Base-by-base conservation (phyloP, 345 rosid genomes). In the Leavenworthia alabamica region DNA sequence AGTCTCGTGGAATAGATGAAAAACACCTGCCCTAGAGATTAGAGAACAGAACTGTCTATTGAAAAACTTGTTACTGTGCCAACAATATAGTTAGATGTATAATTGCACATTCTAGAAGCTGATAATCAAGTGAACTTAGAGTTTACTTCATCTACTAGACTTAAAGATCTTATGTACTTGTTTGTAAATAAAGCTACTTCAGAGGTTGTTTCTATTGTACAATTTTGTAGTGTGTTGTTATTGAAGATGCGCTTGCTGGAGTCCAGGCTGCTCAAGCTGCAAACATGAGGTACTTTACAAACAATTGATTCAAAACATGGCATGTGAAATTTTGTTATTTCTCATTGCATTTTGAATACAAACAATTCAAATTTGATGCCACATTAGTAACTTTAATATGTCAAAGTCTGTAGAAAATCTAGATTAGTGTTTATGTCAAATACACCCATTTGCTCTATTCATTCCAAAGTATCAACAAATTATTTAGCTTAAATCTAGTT, bases 181-280 rank as follows among this genome's bases (percentile, higher is more conserved):
- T 53, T 42, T 48, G 37, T 26, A 12, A 15, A 1, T 26, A 32
- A 41, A 70, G 12, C 15, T 42, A 47, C 62, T 60, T 65, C 35
- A 42, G 8, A 52, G 31, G 35, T 66, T 33, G 35, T 17, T 22
- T 61, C 7, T 53, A 54, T 28, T 32, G 28, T 64, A 40, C 62
- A 28, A 26, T 70, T 36, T 66, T 63, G 49, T 70, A 92, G 98
- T 89, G 98, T 56, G 48, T 92, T 74, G 95, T 89, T 56, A 83
- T 89, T 75, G 96, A 92, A 78, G 98, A 92, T 72, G 98, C 98
- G 33, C 75, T 86, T 62, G 96, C 96, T 53, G 98, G 98, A 72
- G 86, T 92, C 60, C 95, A 83, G 75, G 97, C 98, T 60, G 98
- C 98, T 26, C 76, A 82, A 73, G 95, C 97, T 70, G 98, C 98